phyloP scores from a whole-genome alignment of 2,329 filamentous ascomycete genomes.

The Fusarium nematophilum region DNA sequence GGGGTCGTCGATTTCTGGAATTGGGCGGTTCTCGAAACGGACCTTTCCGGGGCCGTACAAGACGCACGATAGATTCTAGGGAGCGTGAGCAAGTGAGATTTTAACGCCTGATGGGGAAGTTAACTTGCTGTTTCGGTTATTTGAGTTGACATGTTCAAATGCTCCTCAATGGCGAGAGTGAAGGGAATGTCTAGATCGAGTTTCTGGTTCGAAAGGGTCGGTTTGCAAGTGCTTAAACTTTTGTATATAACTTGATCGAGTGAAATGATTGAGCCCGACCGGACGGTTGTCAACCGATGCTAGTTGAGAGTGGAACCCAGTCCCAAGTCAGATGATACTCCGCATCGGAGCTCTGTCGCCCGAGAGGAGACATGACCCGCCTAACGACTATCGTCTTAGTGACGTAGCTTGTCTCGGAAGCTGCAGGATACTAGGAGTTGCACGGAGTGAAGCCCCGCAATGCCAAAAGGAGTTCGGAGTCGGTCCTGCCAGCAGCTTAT shows the following conservation, averaged over 20 bases:
- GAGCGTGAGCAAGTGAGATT: neutral
- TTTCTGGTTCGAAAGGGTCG: no score
- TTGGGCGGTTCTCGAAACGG: constrained; percentile 32
- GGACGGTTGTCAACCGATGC: neutral
- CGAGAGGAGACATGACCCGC: no score
- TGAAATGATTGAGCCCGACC: neutral
- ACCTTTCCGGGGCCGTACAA: constrained; percentile 37
- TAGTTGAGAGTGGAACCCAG: neutral
- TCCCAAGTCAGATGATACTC: constrained; percentile 12
- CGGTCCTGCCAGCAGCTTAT: neutral
- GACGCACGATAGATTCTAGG: constrained; percentile 35
- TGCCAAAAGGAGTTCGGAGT: neutral
- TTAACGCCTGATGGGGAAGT: no score
- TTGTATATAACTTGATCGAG: neutral
- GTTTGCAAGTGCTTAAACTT: no score
- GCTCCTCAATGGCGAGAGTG: no score
- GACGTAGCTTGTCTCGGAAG: no score
- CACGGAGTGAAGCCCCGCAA: neutral
- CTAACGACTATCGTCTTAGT: no score
- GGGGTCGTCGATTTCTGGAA: constrained; percentile 39
- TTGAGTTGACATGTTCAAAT: neutral
- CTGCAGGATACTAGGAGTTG: no score
- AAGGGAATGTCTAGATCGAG: no score
- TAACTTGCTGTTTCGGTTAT: constrained; percentile 17
- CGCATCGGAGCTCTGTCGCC: constrained; percentile 18